These are phyloP conservation scores for Nepenthes gracilis DNA, from an alignment of 148 eudicot species.

Conservation along the genomic window DNA sequence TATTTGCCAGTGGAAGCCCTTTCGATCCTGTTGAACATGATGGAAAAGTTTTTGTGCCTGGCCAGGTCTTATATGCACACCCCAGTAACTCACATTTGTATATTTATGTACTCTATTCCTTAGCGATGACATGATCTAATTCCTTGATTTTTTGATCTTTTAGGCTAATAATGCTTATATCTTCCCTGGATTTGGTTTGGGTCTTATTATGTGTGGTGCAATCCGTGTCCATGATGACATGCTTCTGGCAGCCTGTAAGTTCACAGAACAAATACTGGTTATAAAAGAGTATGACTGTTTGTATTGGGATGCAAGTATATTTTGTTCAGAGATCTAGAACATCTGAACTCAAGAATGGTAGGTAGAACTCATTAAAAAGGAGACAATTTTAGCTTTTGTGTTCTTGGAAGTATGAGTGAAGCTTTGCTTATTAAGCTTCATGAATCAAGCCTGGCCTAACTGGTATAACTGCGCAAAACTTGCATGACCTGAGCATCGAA, in stretches of 20 bases:
- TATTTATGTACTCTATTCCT: background rate
- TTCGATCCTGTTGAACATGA: slow-evolving; percentile 50
- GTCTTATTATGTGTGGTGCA: slow-evolving; percentile 56
- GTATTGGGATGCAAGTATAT: background rate
- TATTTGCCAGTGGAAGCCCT: slow-evolving; percentile 76
- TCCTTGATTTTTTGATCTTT: slow-evolving; percentile 7
- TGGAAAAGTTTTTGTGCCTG: slow-evolving; percentile 33
- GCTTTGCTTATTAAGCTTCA: no score
- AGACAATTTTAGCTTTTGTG: no score
- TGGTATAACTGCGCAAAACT: no score
- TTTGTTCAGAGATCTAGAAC: background rate
- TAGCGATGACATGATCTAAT: slow-evolving; percentile 4
- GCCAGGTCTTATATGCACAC: slow-evolving; percentile 26
- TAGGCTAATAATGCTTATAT: slow-evolving; percentile 65
- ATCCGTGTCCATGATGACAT: slow-evolving; percentile 57
- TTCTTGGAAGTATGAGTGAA: no score
- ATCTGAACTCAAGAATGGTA: background rate
- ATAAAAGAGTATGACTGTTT: background rate
- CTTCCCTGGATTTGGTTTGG: slow-evolving; percentile 62
- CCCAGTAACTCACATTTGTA: no score
- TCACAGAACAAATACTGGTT: background rate
- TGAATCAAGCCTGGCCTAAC: no score
- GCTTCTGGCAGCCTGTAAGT: slow-evolving; percentile 98
- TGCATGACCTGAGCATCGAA: no score
- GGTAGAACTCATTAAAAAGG: no score